A percentile compares a stretch with the other conserved stretches of the same genome.
Evolutionary conservation across 805 yeast species (phyloP).

Genomic region (Metschnikowia picachoensis): DNA sequence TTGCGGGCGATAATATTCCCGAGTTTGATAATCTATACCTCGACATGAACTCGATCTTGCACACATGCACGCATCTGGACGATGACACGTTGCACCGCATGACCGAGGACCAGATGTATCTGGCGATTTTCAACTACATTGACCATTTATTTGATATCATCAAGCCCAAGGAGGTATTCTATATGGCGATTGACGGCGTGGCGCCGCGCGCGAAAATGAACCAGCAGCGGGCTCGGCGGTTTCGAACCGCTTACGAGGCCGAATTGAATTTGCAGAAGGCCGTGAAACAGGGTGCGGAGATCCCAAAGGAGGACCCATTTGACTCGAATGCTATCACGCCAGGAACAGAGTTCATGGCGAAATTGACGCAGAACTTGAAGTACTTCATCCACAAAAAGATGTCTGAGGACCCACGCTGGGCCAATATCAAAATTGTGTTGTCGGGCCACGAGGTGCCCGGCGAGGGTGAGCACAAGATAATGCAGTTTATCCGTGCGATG

Average conservation of each 20-base stretch:
- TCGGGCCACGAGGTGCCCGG: slow-evolving; percentile 98
- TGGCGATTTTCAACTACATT: slow-evolving; percentile 88
- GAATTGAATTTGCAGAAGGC: slow-evolving; percentile 77
- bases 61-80: slow-evolving; percentile 84
- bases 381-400: slow-evolving; percentile 87
- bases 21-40: slow-evolving; percentile 93
- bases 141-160: slow-evolving; percentile 89
- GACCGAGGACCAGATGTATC: slow-evolving; percentile 88
- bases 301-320: slow-evolving; percentile 82
- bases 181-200: slow-evolving; percentile 98
- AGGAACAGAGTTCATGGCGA: slow-evolving; percentile 95
- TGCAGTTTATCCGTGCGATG: slow-evolving; percentile 81
- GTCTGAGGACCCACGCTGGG: slow-evolving; percentile 85
- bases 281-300: slow-evolving; percentile 60
- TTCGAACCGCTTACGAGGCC: slow-evolving; percentile 90
- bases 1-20: slow-evolving; percentile 78
- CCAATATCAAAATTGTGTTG: slow-evolving; percentile 65
- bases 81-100: slow-evolving; percentile 56
- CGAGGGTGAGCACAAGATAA: slow-evolving; percentile 97
- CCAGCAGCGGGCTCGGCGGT: slow-evolving; percentile 94
- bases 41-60: slow-evolving; percentile 97
- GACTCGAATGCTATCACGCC: slow-evolving; percentile 94
- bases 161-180: slow-evolving; percentile 79
- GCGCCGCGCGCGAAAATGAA: slow-evolving; percentile 99
- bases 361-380: slow-evolving; percentile 72